A percentile compares a stretch with the other conserved stretches of the same genome.
phyloP scores from a whole-genome alignment of 352 stramenopile species.

The Phytopythium chamaehyphon region DNA sequence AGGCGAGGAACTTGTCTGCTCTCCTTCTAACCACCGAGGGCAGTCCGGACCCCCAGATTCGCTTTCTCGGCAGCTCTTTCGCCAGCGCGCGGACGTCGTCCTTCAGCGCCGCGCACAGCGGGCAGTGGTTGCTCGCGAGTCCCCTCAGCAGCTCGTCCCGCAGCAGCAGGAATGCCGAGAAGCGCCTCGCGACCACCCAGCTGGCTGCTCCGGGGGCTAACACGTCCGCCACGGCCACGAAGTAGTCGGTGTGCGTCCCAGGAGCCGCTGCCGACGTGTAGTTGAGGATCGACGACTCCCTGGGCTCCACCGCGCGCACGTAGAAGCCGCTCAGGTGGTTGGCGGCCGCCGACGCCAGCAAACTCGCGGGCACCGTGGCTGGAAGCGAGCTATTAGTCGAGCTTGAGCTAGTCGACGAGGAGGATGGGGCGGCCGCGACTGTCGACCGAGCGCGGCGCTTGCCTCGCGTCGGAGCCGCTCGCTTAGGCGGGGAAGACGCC shows the following conservation, averaged over 20 bases:
- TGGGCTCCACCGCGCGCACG: conserved; percentile 56
- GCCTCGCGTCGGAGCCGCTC: not conserved
- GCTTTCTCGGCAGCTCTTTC: conserved; percentile 47
- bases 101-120: conserved; percentile 51
- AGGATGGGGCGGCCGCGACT: conserved; percentile 1
- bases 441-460: conserved; percentile 1
- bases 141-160: conserved; percentile 47
- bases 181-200: conserved; percentile 67
- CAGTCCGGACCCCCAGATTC: conserved; percentile 54
- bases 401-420: too few species aligned
- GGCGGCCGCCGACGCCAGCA: conserved; percentile 8
- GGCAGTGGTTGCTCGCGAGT: conserved; percentile 51
- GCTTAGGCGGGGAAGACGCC: not conserved
- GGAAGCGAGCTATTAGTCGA: too few species aligned
- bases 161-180: conserved; percentile 60
- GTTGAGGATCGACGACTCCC: conserved; percentile 42
- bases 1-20: conserved; percentile 48
- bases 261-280: conserved; percentile 42
- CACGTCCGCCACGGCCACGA: conserved; percentile 56
- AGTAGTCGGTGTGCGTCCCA: conserved; percentile 60
- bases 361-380: conserved; percentile 5
- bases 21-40: conserved; percentile 34
- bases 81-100: conserved; percentile 37
- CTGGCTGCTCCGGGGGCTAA: conserved; percentile 20
- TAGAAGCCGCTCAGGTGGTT: conserved; percentile 55